Evolutionary conservation across 2,329 filamentous ascomycete genomes (phyloP).

Genomic region (Ilyonectria destructans): DNA sequence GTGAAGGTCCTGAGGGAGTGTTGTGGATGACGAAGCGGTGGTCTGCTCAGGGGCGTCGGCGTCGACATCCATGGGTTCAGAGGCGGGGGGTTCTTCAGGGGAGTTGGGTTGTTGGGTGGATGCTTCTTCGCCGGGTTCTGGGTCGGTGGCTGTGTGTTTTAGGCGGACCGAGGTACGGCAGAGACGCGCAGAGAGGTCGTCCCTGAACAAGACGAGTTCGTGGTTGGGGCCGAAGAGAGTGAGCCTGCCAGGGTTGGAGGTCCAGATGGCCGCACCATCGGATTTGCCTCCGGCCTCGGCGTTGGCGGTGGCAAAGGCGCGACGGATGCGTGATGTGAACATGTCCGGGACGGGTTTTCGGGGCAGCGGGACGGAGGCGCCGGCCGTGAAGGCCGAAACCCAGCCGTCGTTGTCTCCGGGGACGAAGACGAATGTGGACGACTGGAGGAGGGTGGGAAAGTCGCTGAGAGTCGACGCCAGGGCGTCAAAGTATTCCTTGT

Average conservation of each 20-base stretch:
- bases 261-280: slow-evolving; percentile 81
- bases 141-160: slow-evolving; percentile 60
- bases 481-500: slow-evolving; percentile 95
- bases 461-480: slow-evolving; percentile 88
- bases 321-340: slow-evolving; percentile 89
- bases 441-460: slow-evolving; percentile 84
- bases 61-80: slow-evolving; percentile 62
- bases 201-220: slow-evolving; percentile 89
- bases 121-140: slow-evolving; percentile 53
- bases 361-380: slow-evolving; percentile 80
- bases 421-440: slow-evolving; percentile 90
- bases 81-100: slow-evolving; percentile 38
- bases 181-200: slow-evolving; percentile 87
- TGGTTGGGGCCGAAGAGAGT: slow-evolving; percentile 90
- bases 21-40: slow-evolving; percentile 55
- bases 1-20: slow-evolving; percentile 66
- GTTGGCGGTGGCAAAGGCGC: slow-evolving; percentile 86
- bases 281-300: slow-evolving; percentile 72
- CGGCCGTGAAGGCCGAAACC: slow-evolving; percentile 87
- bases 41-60: slow-evolving; percentile 42
- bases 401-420: slow-evolving; percentile 99
- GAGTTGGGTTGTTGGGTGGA: slow-evolving; percentile 30
- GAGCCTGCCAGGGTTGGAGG: slow-evolving; percentile 87
- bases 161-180: slow-evolving; percentile 84
- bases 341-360: slow-evolving; percentile 84